phyloP scores from a whole-genome alignment of 192 early-diverging fungal genomes.

The Linderina pennispora region DNA sequence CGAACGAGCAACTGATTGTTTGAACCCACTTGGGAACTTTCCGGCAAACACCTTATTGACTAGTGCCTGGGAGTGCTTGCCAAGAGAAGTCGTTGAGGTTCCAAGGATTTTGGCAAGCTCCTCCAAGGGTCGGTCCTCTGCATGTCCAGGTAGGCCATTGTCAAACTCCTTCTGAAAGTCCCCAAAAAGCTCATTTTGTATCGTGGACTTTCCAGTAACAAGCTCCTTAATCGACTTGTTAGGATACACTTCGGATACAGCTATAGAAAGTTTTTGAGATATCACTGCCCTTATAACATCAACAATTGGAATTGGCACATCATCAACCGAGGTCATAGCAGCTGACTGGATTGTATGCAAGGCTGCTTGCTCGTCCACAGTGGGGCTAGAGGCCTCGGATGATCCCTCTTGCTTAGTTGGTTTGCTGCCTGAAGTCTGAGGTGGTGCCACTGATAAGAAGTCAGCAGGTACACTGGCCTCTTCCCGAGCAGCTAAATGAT shows the following conservation, averaged over 20 bases:
- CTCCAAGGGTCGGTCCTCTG: slow-evolving; percentile 81
- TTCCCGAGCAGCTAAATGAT: too few species aligned
- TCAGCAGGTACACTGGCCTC: too few species aligned
- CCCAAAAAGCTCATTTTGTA: slow-evolving; percentile 96
- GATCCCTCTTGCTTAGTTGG: too few species aligned
- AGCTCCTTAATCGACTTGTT: slow-evolving; percentile 11
- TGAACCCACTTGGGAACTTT: slow-evolving; percentile 94
- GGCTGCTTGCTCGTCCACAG: too few species aligned
- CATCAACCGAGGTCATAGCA: too few species aligned
- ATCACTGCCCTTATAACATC: neutral
- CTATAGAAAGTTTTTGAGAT: neutral
- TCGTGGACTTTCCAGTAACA: slow-evolving; percentile 82
- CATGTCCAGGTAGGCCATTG: slow-evolving; percentile 76
- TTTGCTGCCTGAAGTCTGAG: too few species aligned
- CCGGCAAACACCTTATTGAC: slow-evolving; percentile 71
- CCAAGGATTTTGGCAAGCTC: slow-evolving; percentile 68
- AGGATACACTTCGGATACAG: neutral
- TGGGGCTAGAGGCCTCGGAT: too few species aligned
- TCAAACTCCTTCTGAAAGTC: slow-evolving; percentile 93
- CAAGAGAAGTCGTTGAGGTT: slow-evolving; percentile 56
- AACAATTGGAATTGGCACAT: neutral
- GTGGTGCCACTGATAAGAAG: too few species aligned
- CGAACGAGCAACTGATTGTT: slow-evolving; percentile 63
- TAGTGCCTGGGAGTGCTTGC: slow-evolving; percentile 72
- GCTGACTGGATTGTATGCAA: too few species aligned